These are phyloP conservation scores for Chaetomidium leptoderma DNA, from an alignment of 495 filamentous ascomycete genomes.

Conservation along the genomic window DNA sequence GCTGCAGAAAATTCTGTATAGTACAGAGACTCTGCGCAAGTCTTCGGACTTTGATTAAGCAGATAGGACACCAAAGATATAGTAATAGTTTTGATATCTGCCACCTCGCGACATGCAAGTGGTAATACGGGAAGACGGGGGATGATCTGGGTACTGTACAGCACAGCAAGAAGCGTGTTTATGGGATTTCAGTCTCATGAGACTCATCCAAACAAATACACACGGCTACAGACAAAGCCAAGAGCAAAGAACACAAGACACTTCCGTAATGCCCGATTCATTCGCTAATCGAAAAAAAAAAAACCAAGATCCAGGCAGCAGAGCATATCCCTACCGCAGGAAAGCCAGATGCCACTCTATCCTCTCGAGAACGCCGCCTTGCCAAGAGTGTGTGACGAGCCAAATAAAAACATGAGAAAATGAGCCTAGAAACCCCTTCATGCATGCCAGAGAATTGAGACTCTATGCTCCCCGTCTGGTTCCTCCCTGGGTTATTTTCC, in stretches of 20 bases:
- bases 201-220: background rate
- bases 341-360: slow-evolving; percentile 30
- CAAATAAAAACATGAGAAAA: slow-evolving; percentile 21
- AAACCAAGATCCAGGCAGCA: slow-evolving; percentile 9
- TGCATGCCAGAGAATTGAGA: slow-evolving; percentile 25
- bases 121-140: too few species aligned
- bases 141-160: too few species aligned
- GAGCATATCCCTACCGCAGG: slow-evolving; percentile 10
- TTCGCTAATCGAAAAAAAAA: slow-evolving; percentile 16
- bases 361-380: slow-evolving; percentile 29
- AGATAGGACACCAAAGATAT: background rate
- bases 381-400: slow-evolving; percentile 20
- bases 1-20: slow-evolving; percentile 61
- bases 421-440: slow-evolving; percentile 15
- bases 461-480: slow-evolving; percentile 17
- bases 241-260: background rate
- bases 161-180: too few species aligned
- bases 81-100: background rate
- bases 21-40: slow-evolving; percentile 65
- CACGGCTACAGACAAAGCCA: background rate
- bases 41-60: slow-evolving; percentile 28
- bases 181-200: background rate
- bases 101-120: too few species aligned
- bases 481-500: slow-evolving; percentile 16
- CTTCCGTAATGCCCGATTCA: slow-evolving; percentile 15